Evolutionary conservation across 78 protist genomes (phyloP).

Genomic region (Dictyostelium purpureum): DNA sequence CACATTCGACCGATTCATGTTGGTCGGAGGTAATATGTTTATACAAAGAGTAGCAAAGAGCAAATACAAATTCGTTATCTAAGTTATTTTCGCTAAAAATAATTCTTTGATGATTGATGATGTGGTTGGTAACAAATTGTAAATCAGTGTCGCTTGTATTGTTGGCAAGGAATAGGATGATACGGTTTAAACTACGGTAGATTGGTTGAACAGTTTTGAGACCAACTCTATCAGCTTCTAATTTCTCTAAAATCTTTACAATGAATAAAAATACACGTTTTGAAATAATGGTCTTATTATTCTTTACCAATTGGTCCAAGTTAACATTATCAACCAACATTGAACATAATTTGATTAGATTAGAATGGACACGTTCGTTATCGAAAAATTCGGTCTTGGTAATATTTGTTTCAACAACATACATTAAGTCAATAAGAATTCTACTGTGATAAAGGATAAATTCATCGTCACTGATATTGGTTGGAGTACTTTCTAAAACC

Average conservation of each 20-base stretch:
- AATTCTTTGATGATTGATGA: constrained; percentile 61
- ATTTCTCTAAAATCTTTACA: constrained; percentile 55
- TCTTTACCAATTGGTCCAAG: constrained; percentile 18
- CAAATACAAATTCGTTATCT: constrained; percentile 20
- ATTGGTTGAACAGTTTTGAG: constrained; percentile 26
- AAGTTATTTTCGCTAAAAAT: constrained; percentile 54
- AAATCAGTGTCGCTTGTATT: constrained; percentile 6
- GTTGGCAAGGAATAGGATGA: constrained; percentile 15
- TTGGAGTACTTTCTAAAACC: constrained; percentile 41
- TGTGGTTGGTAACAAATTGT: constrained; percentile 9
- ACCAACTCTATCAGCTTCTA: constrained; percentile 50
- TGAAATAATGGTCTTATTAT: not conserved
- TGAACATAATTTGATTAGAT: constrained; percentile 26
- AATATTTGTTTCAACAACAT: constrained; percentile 46
- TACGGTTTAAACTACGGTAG: constrained; percentile 31
- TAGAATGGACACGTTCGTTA: constrained; percentile 38
- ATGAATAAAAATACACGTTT: constrained; percentile 31
- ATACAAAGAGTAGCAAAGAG: constrained; percentile 33
- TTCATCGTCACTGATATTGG: constrained; percentile 1
- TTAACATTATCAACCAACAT: constrained; percentile 53
- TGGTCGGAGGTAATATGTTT: not conserved
- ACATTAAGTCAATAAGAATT: constrained; percentile 28
- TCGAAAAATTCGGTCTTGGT: constrained; percentile 60
- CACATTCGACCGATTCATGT: constrained; percentile 2
- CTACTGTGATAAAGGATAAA: constrained; percentile 39